A percentile compares a stretch with the other conserved stretches of the same genome.
These are phyloP conservation scores for Pseudogymnoascus pannorum DNA, from an alignment of 2,329 filamentous ascomycete genomes.

Conservation along the genomic window DNA sequence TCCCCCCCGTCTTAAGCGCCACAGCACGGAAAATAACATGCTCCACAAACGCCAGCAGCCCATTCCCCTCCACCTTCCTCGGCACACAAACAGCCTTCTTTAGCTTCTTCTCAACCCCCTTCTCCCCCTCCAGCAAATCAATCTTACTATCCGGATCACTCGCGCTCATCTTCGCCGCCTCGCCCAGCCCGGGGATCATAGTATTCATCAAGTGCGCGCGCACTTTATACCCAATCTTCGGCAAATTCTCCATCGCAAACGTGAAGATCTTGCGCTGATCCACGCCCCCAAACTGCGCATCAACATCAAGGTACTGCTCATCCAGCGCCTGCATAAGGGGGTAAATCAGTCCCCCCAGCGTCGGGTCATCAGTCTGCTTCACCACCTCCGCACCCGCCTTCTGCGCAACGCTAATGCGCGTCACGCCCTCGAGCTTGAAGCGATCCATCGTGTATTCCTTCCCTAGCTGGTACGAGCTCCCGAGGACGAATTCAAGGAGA, in stretches of 20 bases:
- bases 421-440: conserved; percentile 54
- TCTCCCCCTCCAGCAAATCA: conserved; percentile 76
- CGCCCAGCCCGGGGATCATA: conserved; percentile 79
- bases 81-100: conserved; percentile 77
- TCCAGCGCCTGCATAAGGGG: conserved; percentile 86
- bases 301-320: conserved; percentile 80
- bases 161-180: conserved; percentile 80
- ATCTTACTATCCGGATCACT: conserved; percentile 77
- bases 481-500: conserved; percentile 75
- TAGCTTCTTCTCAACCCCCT: conserved; percentile 72
- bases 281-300: conserved; percentile 79
- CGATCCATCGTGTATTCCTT: conserved; percentile 80
- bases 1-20: conserved; percentile 47
- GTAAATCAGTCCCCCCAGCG: conserved; percentile 70
- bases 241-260: conserved; percentile 75
- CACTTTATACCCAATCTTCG: conserved; percentile 72
- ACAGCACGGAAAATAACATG: conserved; percentile 75
- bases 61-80: conserved; percentile 73
- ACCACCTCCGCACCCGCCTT: conserved; percentile 91
- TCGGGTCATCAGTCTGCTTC: conserved; percentile 76
- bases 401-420: conserved; percentile 48
- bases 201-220: conserved; percentile 71
- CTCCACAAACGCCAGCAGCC: conserved; percentile 78
- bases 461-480: conserved; percentile 71
- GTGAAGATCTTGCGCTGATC: conserved; percentile 90